These are phyloP conservation scores for Pythium coloratum DNA, from an alignment of 352 stramenopile genomes.

Conservation along the genomic window DNA sequence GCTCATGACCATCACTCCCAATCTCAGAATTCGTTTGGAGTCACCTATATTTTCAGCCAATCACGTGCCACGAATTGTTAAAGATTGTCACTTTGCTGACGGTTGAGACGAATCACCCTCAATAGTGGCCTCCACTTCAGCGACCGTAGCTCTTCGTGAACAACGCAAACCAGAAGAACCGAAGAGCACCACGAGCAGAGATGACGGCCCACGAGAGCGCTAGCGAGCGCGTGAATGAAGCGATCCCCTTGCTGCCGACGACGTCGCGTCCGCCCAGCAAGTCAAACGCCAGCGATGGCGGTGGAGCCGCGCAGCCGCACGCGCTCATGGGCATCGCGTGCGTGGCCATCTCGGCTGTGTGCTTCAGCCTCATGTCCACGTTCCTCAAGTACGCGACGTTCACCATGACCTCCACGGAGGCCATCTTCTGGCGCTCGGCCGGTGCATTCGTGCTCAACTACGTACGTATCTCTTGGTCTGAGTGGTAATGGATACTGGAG, in stretches of 20 bases:
- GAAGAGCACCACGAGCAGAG: not conserved
- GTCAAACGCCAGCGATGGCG: constrained; percentile 5
- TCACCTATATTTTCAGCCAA: constrained; percentile 8
- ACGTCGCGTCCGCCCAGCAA: constrained; percentile 14
- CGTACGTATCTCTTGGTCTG: constrained; percentile 31
- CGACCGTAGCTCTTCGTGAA: not conserved
- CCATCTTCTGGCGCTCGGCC: constrained; percentile 75
- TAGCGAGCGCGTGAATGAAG: constrained; percentile 19
- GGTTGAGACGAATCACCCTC: not conserved
- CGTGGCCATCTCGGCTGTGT: constrained; percentile 72
- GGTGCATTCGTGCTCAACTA: constrained; percentile 62
- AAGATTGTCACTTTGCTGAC: constrained; percentile 7
- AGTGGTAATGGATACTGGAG: not conserved
- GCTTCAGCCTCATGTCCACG: constrained; percentile 84
- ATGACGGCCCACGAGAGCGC: constrained; percentile 25
- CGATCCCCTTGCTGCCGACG: constrained; percentile 21
- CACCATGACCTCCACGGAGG: constrained; percentile 78
- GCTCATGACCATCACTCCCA: constrained; percentile 6
- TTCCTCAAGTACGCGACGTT: constrained; percentile 78
- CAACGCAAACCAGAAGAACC: not conserved
- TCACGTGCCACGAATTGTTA: not conserved
- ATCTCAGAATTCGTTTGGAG: constrained; percentile 13
- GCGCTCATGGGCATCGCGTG: constrained; percentile 59
- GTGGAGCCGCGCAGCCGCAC: constrained; percentile 35
- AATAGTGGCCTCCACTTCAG: constrained; percentile 2